Base-by-base conservation (phyloP, 2,329 filamentous ascomycete species). In the Pyrenophora teres region DNA sequence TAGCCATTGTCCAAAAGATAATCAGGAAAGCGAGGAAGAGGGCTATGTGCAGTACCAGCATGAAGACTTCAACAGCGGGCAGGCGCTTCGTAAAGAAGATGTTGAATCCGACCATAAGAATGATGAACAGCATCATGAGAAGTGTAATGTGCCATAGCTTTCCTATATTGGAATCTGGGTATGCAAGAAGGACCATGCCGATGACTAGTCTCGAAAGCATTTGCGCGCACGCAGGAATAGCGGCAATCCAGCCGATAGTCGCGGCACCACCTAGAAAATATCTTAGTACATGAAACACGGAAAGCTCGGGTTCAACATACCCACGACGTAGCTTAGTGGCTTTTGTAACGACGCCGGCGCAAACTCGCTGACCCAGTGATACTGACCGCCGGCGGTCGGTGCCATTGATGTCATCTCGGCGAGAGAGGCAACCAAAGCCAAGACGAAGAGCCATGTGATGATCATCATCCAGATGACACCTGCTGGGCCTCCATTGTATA, bases 1-100 rank as follows among this genome's bases (percentile, higher is more conserved):
- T 70, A 1, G 51, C 62, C 45, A 66, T 58, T 2, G 54, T 55
- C 62, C 58, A 62, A 23, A 67, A 59, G 4, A 60, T 39, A 5
- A 80, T 74, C 8, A 82, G 56, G 50, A 81, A 74, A 1, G 74
- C 77, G 56, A 82, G 77, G 56, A 81, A 78, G 3, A 78, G 80
- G 16, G 77, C 61, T 19, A 81, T 65, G 50, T 82, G 79, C 6
- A 82, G 48, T 15, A 78, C 67, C 7, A 81, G 62, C 12, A 78
- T 69, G 10, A 77, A 56, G 25, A 74, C 73, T 59, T 82, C 80
- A 35, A 79, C 64, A 5, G 72, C 60, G 1, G 78, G 79, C 2
- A 81, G 64, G 3, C 74, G 55, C 12, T 69, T 70, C 1, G 75
- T 75, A 6, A 75, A 65, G 25, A 78, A 66, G 8, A 73, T 74